Base-by-base conservation (phyloP, 768 basidiomycete species). In the Termitomyces sp. region DNA sequence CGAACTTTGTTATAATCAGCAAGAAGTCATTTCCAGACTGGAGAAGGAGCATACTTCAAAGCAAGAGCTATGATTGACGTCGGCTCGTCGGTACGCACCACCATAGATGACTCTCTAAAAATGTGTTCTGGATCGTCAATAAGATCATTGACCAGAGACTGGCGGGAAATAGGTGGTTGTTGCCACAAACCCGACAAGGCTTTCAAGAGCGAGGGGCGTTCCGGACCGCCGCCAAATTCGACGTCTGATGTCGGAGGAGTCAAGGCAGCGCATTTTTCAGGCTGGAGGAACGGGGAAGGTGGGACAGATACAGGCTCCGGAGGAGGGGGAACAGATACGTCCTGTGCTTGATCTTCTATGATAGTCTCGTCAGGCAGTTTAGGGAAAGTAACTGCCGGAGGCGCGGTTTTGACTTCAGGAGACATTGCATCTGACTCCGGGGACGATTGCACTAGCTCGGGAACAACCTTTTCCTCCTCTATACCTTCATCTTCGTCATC, bases 1-100 rank as follows among this genome's bases (percentile, higher is more conserved):
- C 2, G 92, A 94, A 65, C 92, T 94, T 55, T 45, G n/a, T 59
- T 46, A 68, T 12, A 36, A 13, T 61, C 63, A 39, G 57, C 8
- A 51, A 58, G 54, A 53, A 50, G 52, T 46, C 13, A 50, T 59
- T n/a, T 20, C 7, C 12, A 32, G 35, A 13, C 57, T 52, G 32
- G 9, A 22, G 42, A 57, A 20, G 46, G 20, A 22, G 74, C 85
- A 68, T 68, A 94, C 93, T 90, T 92, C 53, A 99, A 76, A 6
- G 94, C 93, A 59, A 98, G 87, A 7, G 97, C 96, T 65, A 98
- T 95, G 69, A 98, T 97, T 18, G 96, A 98, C 0, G 96, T 97
- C 2, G 96, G 97, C 70, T 99, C 97, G 71, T 98, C 95, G 20
- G 94, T 94, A 20, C 96, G 84, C 20, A 99, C 90, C 55, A 98